Base-by-base conservation (phyloP, 78 protist species). In the Blattamonas nauphoetae region DNA sequence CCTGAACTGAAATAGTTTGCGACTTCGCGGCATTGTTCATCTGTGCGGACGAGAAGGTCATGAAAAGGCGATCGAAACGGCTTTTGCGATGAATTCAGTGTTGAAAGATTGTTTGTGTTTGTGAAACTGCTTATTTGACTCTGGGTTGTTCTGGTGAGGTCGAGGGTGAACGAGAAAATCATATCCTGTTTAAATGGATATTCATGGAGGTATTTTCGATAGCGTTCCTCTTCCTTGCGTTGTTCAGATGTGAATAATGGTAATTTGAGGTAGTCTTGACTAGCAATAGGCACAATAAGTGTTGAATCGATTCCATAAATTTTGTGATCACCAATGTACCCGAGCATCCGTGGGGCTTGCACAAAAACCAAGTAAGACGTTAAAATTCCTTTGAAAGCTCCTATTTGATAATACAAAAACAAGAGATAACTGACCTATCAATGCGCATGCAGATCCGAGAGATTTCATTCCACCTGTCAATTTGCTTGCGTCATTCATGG, bases 141-240 rank as follows among this genome's bases (percentile, higher is more conserved):
- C 44, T 93, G 95, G 1, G 92, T 86, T n/a, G 94, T 85, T 45
- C 88, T 45, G 0, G 98, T 91, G 29, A 97, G 88, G 88, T 97
- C 97, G 91, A 94, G 96, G 6, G 96, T 92, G 90, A 95, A 89
- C 36, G 92, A 81, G 84, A 90, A 97, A 92, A 83, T 96, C 42
- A 95, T 96, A 88, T 94, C 94, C 33, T 11, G 83, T 4, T 6
- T 79, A 11, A 79, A 79, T 38, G 83, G 21, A 79, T 32, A 32
- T 11, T 6, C 6, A 5, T 33, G 4, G 83, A 79, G 4, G 32
- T 33, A 33, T 79, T 79, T 6, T 21, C 83, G 33, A 21, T 79
- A 79, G 41, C 83, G 6, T 6, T 79, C 43, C 11, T 79, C 43
- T 79, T 79, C 83, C 6, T 11, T 6, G 4, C 41, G 4, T 79